Evolutionary conservation across 75 land plant species (phyloP).

Genomic region (Picea sitchensis): DNA sequence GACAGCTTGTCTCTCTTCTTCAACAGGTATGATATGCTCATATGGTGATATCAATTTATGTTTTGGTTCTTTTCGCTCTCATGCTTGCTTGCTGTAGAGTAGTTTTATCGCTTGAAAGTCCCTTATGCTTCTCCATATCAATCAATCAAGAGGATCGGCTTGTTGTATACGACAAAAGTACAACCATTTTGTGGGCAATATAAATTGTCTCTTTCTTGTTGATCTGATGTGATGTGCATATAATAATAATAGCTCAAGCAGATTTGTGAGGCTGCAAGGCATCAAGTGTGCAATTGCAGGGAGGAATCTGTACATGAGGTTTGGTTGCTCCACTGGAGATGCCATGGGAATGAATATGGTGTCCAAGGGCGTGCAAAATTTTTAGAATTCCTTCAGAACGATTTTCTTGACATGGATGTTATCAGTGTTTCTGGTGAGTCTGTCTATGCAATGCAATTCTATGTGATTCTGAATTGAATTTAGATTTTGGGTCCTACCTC

Average conservation of each 20-base stretch:
- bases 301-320: conserved; percentile 71
- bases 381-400: conserved; percentile 56
- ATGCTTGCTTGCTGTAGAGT: no score
- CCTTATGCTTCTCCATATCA: no score
- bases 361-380: conserved; percentile 85
- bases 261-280: conserved; percentile 71
- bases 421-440: conserved; percentile 70
- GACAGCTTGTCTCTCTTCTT: no score
- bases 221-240: not conserved
- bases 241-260: conserved; percentile 59
- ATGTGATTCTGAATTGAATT: not conserved
- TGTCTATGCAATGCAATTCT: not conserved
- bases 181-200: no score
- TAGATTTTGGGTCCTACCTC: not conserved
- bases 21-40: no score
- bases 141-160: no score
- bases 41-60: no score
- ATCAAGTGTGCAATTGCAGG: conserved; percentile 69
- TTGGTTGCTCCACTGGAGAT: conserved; percentile 73
- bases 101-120: no score
- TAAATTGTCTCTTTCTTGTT: not conserved
- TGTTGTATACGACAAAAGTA: no score
- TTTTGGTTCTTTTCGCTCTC: no score
- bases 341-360: conserved; percentile 98
- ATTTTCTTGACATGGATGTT: conserved; percentile 74